phyloP scores from a whole-genome alignment of 208 protist species.

The Polymyxa betae region DNA sequence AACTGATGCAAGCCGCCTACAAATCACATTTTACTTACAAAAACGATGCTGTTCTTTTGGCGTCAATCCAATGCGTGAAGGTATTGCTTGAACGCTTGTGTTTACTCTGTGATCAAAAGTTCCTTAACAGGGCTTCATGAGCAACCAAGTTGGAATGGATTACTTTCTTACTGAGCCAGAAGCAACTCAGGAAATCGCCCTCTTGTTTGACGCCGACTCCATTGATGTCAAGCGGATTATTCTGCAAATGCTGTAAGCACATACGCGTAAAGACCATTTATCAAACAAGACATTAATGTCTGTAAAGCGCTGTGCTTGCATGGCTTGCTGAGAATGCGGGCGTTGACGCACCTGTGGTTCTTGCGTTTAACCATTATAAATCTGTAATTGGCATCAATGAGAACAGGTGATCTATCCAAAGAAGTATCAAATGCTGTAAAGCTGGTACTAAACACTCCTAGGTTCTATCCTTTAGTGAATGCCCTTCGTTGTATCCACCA shows the following conservation, averaged over 20 bases:
- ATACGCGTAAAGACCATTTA: background rate
- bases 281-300: background rate
- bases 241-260: conserved; percentile 20
- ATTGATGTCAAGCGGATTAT: conserved; percentile 40
- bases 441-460: background rate
- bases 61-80: conserved; percentile 36
- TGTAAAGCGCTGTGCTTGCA: conserved; percentile 14
- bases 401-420: background rate
- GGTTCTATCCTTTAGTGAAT: conserved; percentile 19
- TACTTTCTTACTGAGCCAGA: conserved; percentile 32
- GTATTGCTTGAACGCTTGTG: background rate
- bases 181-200: conserved; percentile 9
- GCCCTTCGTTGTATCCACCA: conserved; percentile 22
- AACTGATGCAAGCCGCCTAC: conserved; percentile 25
- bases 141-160: conserved; percentile 49
- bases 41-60: conserved; percentile 49
- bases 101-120: background rate
- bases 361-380: conserved; percentile 27
- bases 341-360: conserved; percentile 30
- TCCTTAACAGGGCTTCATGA: conserved; percentile 39
- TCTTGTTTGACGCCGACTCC: conserved; percentile 42
- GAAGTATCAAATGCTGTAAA: background rate
- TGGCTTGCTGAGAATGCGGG: conserved; percentile 42
- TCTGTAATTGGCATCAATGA: background rate
- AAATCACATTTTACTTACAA: conserved; percentile 40